Base-by-base conservation (phyloP, 768 basidiomycete species). In the Cyathus striatus region DNA sequence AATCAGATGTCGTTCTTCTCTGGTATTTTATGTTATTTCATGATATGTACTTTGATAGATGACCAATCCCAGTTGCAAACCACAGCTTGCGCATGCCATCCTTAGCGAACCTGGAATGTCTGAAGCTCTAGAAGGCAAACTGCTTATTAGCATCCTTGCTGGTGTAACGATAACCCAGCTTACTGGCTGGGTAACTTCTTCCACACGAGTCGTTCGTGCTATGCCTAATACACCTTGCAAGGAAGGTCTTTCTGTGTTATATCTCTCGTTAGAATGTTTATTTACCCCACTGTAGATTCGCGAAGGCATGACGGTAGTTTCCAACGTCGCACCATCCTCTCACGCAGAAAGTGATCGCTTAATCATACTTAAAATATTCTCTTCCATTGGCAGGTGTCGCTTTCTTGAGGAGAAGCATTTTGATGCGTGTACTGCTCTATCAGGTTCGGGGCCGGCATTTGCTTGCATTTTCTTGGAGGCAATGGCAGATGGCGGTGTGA, bases 221-320 rank as follows among this genome's bases (percentile, higher is more conserved):
- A 99, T 99, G 96, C 94, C 96, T 50, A 99, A 99, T 58, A 98
- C 95, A 2, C 93, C 96, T 16, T 91, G 89, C 69, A 90, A 90
- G 63, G 95, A 93, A 47, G 45, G 78, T 23, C 2, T 16, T 16
- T 20, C 26, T n/a, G 17, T 35, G n/a, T 21, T 7, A 13, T 7
- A 30, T 6, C n/a, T 35, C 20, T 39, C 36, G 7, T 37, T 10
- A 23, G 12, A 23, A 37, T 14, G 21, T 10, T 37, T 10, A 9
- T 18, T 40, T 14, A 40, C 9, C 20, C 9, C 17, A 9, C 2
- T 18, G 10, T 38, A 99, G 96, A 98, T 99, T 58, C 86, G 96
- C 17, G 95, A 98, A 68, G 96, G 96, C 45, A 98, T 99, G 96
- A 97, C 94, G 1, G 84, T 96, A 30, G 76, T 98, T 43, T 88